Evolutionary conservation across 2,329 filamentous ascomycete genomes (phyloP), one percentile per base, ranked within the genome.

Genomic region (Incumbomyces lentus): DNA sequence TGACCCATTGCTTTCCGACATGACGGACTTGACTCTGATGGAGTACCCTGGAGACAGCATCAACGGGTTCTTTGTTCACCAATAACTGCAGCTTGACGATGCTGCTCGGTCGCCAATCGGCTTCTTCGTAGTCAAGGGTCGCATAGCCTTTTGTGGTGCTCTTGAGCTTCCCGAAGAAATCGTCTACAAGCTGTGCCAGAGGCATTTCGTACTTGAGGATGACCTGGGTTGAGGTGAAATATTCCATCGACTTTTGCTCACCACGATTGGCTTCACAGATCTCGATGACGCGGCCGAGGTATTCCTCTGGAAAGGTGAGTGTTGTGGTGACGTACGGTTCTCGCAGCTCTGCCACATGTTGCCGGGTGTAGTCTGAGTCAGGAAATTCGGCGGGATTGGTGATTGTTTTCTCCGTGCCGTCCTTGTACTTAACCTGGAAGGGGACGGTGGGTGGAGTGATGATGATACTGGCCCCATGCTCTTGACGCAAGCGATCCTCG

Each of bases 161-260:
- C 64, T 98, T 98, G 44, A 98, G 73, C 65, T 94, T 95, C 44
- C 92, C 92, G 63, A 98, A 98, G 61, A 98, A 83, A 65, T 98
- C 92, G 57, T 96, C 92, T 1, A 98, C 92, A 3, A 98, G 73
- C 45, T 95, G 86, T 1, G 88, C 81, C 1, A 95, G 75, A 0
- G 92, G 92, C 1, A 98, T 68, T 44, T 89, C 79, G 62, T 98
- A 98, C 59, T 90, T 90, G 30, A 98, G 70, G 52, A 98, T 96
- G 48, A 96, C 90, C 64, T 98, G 92, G 0, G 82, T 86, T 1
- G 84, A 73, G 11, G 88, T 88, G 67, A 96, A 95, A 69, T 94
- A 96, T 53, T 87, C 86, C 31, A 98, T 70, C 54, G 84, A 84
- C 58, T 84, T 79, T 63, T 98, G 92, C 58, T 85, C 80, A 39